phyloP scores from a whole-genome alignment of 2,329 filamentous ascomycete species.

The Xylariaceae sp. region DNA sequence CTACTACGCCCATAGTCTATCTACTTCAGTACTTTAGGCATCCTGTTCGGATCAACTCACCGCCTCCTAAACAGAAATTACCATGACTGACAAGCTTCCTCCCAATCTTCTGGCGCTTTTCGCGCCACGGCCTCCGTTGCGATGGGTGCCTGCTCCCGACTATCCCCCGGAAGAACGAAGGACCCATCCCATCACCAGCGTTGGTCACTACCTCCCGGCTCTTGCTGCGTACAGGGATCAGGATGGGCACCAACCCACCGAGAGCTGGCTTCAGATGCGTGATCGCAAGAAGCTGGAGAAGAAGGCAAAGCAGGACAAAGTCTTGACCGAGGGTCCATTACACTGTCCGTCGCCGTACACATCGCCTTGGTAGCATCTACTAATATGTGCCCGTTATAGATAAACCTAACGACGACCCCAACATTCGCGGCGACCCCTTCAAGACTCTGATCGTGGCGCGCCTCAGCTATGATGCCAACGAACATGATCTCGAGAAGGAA shows the following conservation, averaged over 20 bases:
- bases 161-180: constrained; percentile 79
- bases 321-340: constrained; percentile 65
- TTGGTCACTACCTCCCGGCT: constrained; percentile 75
- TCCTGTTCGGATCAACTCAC: not conserved
- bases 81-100: constrained; percentile 96
- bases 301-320: constrained; percentile 65
- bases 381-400: constrained; percentile 52
- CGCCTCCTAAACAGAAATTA: constrained; percentile 24
- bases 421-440: constrained; percentile 90
- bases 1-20: constrained; percentile 1
- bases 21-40: constrained; percentile 1
- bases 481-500: constrained; percentile 88
- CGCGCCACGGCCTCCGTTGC: constrained; percentile 87
- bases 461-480: constrained; percentile 85
- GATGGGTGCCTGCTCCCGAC: constrained; percentile 84
- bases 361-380: constrained; percentile 2
- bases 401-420: constrained; percentile 81
- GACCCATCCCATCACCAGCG: constrained; percentile 71
- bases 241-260: constrained; percentile 77
- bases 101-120: constrained; percentile 92
- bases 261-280: constrained; percentile 89
- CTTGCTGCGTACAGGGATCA: constrained; percentile 78
- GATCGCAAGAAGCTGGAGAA: constrained; percentile 85
- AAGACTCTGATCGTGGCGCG: constrained; percentile 92
- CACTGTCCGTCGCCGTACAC: constrained; percentile 53